These are phyloP conservation scores for Eleusine coracana DNA, from an alignment of 176 grass and related monocot genomes.

Conservation along the genomic window DNA sequence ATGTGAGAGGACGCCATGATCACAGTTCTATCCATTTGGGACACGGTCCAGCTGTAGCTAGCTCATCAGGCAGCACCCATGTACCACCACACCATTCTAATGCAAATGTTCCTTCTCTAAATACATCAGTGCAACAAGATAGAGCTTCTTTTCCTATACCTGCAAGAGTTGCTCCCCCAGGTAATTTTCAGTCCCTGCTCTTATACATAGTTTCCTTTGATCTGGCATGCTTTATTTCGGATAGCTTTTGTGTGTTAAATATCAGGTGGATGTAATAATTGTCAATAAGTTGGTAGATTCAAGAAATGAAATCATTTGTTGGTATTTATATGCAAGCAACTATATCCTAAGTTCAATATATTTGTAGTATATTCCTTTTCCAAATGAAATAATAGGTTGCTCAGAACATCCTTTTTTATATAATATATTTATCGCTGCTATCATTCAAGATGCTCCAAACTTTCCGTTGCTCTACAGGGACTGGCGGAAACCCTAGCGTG, in stretches of 20 bases:
- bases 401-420: not conserved
- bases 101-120: constrained; percentile 35
- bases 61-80: constrained; percentile 45
- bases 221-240: constrained; percentile 16
- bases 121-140: constrained; percentile 42
- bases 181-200: constrained; percentile 40
- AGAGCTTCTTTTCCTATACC: constrained; percentile 44
- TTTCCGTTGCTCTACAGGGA: constrained; percentile 13
- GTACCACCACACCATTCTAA: constrained; percentile 44
- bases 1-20: constrained; percentile 61
- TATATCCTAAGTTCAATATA: not conserved
- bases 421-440: not conserved
- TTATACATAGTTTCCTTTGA: constrained; percentile 27
- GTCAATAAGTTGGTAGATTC: not conserved
- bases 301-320: not conserved
- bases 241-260: constrained; percentile 16
- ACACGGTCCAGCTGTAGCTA: constrained; percentile 39
- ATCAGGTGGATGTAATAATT: constrained; percentile 9
- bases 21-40: constrained; percentile 40
- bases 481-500: constrained; percentile 30
- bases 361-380: not conserved
- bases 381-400: constrained; percentile 16
- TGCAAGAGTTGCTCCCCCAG: constrained; percentile 54
- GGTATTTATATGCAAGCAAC: not conserved
- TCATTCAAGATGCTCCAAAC: constrained; percentile 20